Percentiles rank a stretch among this genome's conserved stretches.
Evolutionary conservation across 768 basidiomycete species (phyloP).

Genomic region (Xerocomellus intermedius): DNA sequence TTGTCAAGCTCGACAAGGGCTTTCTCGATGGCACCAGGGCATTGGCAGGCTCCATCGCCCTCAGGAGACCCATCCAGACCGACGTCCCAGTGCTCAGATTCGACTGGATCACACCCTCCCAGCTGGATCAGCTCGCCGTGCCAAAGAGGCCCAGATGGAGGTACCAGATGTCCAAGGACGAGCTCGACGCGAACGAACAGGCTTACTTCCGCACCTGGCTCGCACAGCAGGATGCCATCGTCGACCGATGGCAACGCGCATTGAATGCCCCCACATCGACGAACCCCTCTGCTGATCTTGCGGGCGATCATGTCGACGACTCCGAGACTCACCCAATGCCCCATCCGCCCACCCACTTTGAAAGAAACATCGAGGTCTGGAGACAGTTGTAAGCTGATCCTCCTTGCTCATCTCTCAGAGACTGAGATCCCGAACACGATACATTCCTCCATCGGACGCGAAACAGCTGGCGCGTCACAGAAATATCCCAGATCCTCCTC

Average conservation of each 20-base stretch:
- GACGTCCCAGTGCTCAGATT: slow-evolving; percentile 37
- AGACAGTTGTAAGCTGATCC: slow-evolving; percentile 70
- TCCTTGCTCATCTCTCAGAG: not conserved
- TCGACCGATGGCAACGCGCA: slow-evolving; percentile 50
- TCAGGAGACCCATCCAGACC: slow-evolving; percentile 56
- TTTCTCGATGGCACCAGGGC: slow-evolving; percentile 62
- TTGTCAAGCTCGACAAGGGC: slow-evolving; percentile 54
- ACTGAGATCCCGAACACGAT: not conserved
- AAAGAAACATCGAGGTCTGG: slow-evolving; percentile 94
- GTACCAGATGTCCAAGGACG: slow-evolving; percentile 81
- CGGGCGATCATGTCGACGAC: slow-evolving; percentile 1
- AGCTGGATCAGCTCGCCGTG: slow-evolving; percentile 11
- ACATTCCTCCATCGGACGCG: not conserved
- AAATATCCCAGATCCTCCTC: slow-evolving; percentile 86
- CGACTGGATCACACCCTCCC: slow-evolving; percentile 6
- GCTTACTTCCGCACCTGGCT: slow-evolving; percentile 82
- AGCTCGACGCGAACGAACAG: slow-evolving; percentile 90
- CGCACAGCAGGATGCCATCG: slow-evolving; percentile 53
- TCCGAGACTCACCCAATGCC: slow-evolving; percentile 41
- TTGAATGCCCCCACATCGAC: slow-evolving; percentile 4
- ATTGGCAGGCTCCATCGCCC: slow-evolving; percentile 51
- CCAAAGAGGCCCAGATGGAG: slow-evolving; percentile 85
- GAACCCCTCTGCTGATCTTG: not conserved
- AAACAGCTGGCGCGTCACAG: slow-evolving; percentile 86
- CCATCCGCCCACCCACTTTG: slow-evolving; percentile 74